These are phyloP conservation scores for Aspergillus sp. DNA, from an alignment of 2,329 filamentous ascomycete species.

Conservation along the genomic window DNA sequence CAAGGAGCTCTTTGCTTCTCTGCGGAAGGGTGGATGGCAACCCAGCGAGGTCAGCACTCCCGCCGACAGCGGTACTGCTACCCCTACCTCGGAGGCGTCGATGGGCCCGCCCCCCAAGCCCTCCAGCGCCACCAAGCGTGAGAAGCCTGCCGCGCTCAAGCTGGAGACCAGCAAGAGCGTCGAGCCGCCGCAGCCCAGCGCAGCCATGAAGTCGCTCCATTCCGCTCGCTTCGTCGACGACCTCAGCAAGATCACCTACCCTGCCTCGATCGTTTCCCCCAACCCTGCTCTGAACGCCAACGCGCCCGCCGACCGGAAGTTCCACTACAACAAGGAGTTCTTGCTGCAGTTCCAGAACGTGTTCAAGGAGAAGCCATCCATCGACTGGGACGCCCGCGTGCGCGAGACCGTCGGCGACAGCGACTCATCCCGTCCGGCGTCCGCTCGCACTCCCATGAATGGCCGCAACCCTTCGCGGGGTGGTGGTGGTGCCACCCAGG, in stretches of 20 bases:
- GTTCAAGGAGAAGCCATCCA: slow-evolving; percentile 92
- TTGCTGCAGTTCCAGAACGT: slow-evolving; percentile 93
- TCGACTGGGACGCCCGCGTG: slow-evolving; percentile 89
- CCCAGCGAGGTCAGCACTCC: slow-evolving; percentile 39
- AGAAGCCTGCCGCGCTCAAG: slow-evolving; percentile 85
- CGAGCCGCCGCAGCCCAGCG: slow-evolving; percentile 88
- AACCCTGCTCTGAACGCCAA: slow-evolving; percentile 82
- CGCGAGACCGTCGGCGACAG: slow-evolving; percentile 79
- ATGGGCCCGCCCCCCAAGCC: slow-evolving; percentile 54
- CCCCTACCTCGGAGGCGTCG: slow-evolving; percentile 44
- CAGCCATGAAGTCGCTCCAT: slow-evolving; percentile 88
- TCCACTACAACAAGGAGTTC: slow-evolving; percentile 95
- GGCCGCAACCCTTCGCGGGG: slow-evolving; percentile 52
- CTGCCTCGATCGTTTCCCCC: slow-evolving; percentile 77
- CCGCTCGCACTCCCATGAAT: slow-evolving; percentile 49
- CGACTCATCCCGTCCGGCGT: slow-evolving; percentile 63
- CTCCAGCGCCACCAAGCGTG: slow-evolving; percentile 59
- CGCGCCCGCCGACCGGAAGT: slow-evolving; percentile 72
- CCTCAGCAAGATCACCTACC: slow-evolving; percentile 76
- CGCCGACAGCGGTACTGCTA: slow-evolving; percentile 44
- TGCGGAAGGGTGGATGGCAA: slow-evolving; percentile 41
- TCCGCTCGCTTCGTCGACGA: slow-evolving; percentile 84
- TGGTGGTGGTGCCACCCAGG: slow-evolving; percentile 49
- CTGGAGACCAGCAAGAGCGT: slow-evolving; percentile 81
- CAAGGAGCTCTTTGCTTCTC: slow-evolving; percentile 43